Evolutionary conservation across 2,329 filamentous ascomycete genomes (phyloP), one percentile per base, ranked within the genome.

Genomic region (Pseudogymnoascus sp.): DNA sequence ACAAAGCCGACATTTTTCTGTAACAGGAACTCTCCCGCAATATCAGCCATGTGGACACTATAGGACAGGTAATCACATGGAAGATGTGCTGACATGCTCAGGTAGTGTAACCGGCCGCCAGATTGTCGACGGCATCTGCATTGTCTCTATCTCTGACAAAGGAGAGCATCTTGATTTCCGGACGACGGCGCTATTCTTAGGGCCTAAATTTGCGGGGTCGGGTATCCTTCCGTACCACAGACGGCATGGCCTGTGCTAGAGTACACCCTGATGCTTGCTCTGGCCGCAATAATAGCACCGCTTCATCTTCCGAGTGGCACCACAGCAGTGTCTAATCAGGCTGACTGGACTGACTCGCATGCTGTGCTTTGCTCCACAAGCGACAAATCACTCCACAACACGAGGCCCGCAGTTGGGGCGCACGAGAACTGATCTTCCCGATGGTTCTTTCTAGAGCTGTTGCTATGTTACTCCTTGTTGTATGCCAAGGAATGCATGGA

Each of bases 311-410:
- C 50, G 50, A 56, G 28, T 56, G 50, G 28, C 50, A 56, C 50
- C 28, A 21, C 50, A 56, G n/a, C 28, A 33, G 28, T 56, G 50
- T 56, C 50, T 21, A 21, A 28, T 31, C 28, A 33, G 25, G 14
- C 47, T 33, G 25, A 56, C 47, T 33, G 28, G 47, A 56, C 47
- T 56, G 47, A 56, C 47, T 56, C 47, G 47, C 47, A 53, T 56
- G 47, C 7, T 33, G 47, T 56, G 47, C 28, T 56, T 10, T 56
- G 47, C 47, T 56, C 47, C 47, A 56, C 47, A 33, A 56, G 28
- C 47, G 47, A 56, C 47, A 56, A 56, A 56, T 56, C 25, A 56
- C 25, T 56, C 47, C 47, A 56, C 47, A 56, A 56, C 25, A 56
- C 47, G 25, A 56, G 47, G 47, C 8, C 47, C 47, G 25, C 47